Conservation (phyloP, 148 eudicot genomes). For the Vaccinium myrtillus region DNA sequence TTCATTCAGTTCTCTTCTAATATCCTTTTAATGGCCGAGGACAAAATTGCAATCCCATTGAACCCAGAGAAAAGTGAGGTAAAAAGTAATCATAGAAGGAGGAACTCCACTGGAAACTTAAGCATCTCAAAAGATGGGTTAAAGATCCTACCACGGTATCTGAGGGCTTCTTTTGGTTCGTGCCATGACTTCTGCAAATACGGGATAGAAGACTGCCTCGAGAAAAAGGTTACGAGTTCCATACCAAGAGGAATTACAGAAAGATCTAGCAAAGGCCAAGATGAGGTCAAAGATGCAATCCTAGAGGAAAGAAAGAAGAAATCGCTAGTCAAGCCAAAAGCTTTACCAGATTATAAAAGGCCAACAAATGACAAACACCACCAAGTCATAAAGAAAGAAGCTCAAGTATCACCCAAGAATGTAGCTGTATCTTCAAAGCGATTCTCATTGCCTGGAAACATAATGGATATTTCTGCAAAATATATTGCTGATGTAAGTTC, state of each 20-base stretch:
- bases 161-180: slow-evolving; percentile 54
- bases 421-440: slow-evolving; percentile 15
- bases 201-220: slow-evolving; percentile 33
- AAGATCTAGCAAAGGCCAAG: slow-evolving; percentile 22
- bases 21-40: slow-evolving; percentile 13
- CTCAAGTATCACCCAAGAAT: slow-evolving; percentile 15
- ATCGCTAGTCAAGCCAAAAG: slow-evolving; percentile 31
- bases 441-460: slow-evolving; percentile 6
- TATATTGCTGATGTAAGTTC: slow-evolving; percentile 16
- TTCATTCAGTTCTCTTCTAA: neutral
- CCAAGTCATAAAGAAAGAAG: slow-evolving; percentile 14
- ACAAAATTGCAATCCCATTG: slow-evolving; percentile 19
- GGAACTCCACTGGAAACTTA: slow-evolving; percentile 22
- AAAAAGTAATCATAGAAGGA: slow-evolving; percentile 23
- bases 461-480: slow-evolving; percentile 15
- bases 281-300: slow-evolving; percentile 11
- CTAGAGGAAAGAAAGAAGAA: slow-evolving; percentile 33
- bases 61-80: slow-evolving; percentile 17
- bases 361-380: neutral
- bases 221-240: slow-evolving; percentile 29
- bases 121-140: slow-evolving; percentile 28
- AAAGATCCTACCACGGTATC: slow-evolving; percentile 55
- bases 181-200: slow-evolving; percentile 83
- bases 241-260: slow-evolving; percentile 23
- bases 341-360: slow-evolving; percentile 35